Evolutionary conservation across 768 basidiomycete species (phyloP).

Genomic region (Leccinum imitatum): DNA sequence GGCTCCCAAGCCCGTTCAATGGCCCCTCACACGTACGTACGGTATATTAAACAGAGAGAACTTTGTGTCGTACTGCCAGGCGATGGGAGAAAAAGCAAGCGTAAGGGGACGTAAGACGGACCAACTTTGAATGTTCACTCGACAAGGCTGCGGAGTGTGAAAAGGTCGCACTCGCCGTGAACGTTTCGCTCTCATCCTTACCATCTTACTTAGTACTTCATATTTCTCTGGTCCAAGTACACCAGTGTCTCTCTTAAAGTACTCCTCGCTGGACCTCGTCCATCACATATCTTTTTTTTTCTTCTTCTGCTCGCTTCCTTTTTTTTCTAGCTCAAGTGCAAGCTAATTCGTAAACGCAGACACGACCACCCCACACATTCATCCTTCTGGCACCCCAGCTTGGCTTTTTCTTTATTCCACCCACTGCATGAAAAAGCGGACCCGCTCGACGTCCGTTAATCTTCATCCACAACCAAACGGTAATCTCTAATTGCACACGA

Average conservation of each 20-base stretch:
- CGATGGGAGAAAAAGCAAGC: neutral
- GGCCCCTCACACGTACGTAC: slow-evolving; percentile 11
- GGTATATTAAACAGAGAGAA: slow-evolving; percentile 15
- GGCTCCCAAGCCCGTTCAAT: slow-evolving; percentile 21
- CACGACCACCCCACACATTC: slow-evolving; percentile 26
- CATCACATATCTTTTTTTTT: slow-evolving; percentile 31
- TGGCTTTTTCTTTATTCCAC: slow-evolving; percentile 25
- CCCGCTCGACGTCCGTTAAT: slow-evolving; percentile 32
- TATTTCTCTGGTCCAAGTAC: slow-evolving; percentile 38
- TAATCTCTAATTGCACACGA: slow-evolving; percentile 81
- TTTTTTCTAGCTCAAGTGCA: slow-evolving; percentile 26
- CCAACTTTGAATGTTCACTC: slow-evolving; percentile 7
- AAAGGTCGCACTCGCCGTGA: slow-evolving; percentile 21
- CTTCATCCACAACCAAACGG: slow-evolving; percentile 35
- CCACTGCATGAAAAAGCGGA: slow-evolving; percentile 33
- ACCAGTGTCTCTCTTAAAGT: slow-evolving; percentile 33
- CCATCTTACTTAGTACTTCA: slow-evolving; percentile 39
- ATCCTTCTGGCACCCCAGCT: slow-evolving; percentile 17
- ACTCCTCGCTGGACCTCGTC: slow-evolving; percentile 32
- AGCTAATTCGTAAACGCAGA: slow-evolving; percentile 34
- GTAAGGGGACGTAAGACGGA: neutral
- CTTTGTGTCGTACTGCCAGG: neutral
- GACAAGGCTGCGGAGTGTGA: slow-evolving; percentile 33
- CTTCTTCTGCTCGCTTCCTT: neutral
- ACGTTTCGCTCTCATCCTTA: slow-evolving; percentile 34